Percentiles rank a stretch among this genome's conserved stretches.
phyloP scores from a whole-genome alignment of 1,139 yeast species.

The Debaryomyces subglobosus region DNA sequence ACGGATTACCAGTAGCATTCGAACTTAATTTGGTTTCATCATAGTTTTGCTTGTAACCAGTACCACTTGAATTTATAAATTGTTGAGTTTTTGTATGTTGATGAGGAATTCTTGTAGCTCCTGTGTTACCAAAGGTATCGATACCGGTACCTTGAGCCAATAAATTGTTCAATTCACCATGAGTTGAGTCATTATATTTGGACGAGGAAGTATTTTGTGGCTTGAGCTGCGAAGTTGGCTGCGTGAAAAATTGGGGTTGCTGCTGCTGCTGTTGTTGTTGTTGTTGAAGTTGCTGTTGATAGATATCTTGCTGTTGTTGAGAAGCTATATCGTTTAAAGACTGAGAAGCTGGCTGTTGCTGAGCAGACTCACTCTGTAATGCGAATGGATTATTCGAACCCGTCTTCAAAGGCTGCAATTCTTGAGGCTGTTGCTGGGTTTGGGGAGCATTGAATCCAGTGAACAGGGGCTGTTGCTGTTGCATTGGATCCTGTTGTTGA shows the following conservation, averaged over 20 bases:
- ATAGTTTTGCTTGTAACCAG: slow-evolving; percentile 66
- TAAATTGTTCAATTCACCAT: slow-evolving; percentile 68
- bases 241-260: slow-evolving; percentile 26
- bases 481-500: slow-evolving; percentile 32
- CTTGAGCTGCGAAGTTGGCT: slow-evolving; percentile 24
- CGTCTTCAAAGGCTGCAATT: slow-evolving; percentile 63
- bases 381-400: slow-evolving; percentile 95
- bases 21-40: slow-evolving; percentile 43
- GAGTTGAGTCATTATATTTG: slow-evolving; percentile 57
- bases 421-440: slow-evolving; percentile 44
- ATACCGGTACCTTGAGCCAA: slow-evolving; percentile 88
- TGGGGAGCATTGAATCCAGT: slow-evolving; percentile 38
- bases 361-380: slow-evolving; percentile 30
- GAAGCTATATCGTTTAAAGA: slow-evolving; percentile 16
- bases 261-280: slow-evolving; percentile 26
- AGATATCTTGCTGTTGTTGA: slow-evolving; percentile 25
- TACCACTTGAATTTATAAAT: slow-evolving; percentile 85
- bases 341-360: slow-evolving; percentile 16
- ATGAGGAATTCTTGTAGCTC: slow-evolving; percentile 86
- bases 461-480: slow-evolving; percentile 40
- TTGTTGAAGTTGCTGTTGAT: slow-evolving; percentile 23
- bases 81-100: slow-evolving; percentile 85
- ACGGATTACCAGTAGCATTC: slow-evolving; percentile 68
- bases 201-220: slow-evolving; percentile 41
- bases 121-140: slow-evolving; percentile 95